Percentiles rank a stretch among this genome's conserved stretches.
Conservation (phyloP, 768 basidiomycete genomes). For the Cyathus striatus region DNA sequence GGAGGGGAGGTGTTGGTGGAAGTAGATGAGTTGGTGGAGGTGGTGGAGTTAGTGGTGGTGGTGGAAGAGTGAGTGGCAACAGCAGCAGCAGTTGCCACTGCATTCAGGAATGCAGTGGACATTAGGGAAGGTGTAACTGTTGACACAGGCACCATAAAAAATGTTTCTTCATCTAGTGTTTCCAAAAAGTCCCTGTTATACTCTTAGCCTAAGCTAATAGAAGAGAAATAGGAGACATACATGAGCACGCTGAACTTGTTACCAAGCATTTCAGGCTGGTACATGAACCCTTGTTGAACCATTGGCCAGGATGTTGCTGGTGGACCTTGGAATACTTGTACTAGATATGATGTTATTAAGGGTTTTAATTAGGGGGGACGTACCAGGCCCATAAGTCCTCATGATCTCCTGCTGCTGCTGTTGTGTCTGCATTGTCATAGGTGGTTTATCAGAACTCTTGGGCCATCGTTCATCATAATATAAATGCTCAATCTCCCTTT, state of each 20-base stretch:
- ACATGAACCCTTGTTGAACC: slow-evolving; percentile 51
- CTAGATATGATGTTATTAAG: slow-evolving; percentile 15
- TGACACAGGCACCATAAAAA: slow-evolving; percentile 64
- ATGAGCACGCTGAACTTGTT: slow-evolving; percentile 82
- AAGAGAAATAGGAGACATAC: slow-evolving; percentile 31
- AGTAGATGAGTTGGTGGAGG: slow-evolving; percentile 3
- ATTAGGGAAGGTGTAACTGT: slow-evolving; percentile 45
- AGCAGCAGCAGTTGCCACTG: no score
- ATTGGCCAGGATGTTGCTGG: slow-evolving; percentile 48
- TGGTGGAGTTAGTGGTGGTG: slow-evolving; percentile 5
- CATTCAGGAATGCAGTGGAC: slow-evolving; percentile 29
- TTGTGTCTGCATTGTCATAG: slow-evolving; percentile 16
- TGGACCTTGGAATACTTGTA: slow-evolving; percentile 30
- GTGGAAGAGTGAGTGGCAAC: slow-evolving; percentile 6
- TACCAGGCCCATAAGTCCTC: slow-evolving; percentile 43
- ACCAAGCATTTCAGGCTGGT: slow-evolving; percentile 69
- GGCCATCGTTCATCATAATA: slow-evolving; percentile 83
- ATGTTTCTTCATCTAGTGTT: slow-evolving; percentile 79
- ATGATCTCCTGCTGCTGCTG: no score
- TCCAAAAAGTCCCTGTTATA: slow-evolving; percentile 75
- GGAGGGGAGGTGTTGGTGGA: slow-evolving; percentile 4
- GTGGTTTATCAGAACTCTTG: slow-evolving; percentile 42
- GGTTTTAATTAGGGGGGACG: slow-evolving; percentile 8
- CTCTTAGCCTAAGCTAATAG: slow-evolving; percentile 4
- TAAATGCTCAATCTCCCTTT: slow-evolving; percentile 92